Evolutionary conservation across 768 basidiomycete genomes (phyloP).

Genomic region (Mycena albidolilacea): DNA sequence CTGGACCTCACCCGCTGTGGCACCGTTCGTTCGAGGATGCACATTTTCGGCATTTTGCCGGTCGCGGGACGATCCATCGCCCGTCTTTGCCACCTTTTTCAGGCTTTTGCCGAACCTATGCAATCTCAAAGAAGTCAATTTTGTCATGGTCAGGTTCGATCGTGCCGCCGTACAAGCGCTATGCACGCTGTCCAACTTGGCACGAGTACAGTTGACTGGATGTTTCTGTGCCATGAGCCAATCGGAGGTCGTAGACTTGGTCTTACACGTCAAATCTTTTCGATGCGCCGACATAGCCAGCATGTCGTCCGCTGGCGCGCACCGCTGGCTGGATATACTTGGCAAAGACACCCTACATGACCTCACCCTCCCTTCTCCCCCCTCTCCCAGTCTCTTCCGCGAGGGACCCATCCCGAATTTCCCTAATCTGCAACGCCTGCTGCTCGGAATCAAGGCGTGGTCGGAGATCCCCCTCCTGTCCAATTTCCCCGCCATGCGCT

Average conservation of each 20-base stretch:
- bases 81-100: constrained; percentile 5
- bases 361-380: not conserved
- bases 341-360: not conserved
- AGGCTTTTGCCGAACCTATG: not conserved
- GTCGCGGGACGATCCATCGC: not conserved
- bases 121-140: not conserved
- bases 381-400: not conserved
- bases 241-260: not conserved
- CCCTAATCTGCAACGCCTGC: not conserved
- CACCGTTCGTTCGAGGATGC: constrained; percentile 13
- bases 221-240: not conserved
- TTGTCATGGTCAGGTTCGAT: not conserved
- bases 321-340: not conserved
- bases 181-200: constrained; percentile 6
- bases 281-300: not conserved
- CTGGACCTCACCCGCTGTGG: constrained; percentile 2
- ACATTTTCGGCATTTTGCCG: constrained; percentile 2
- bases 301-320: not conserved
- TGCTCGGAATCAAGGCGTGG: not conserved
- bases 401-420: not conserved
- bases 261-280: constrained; percentile 2
- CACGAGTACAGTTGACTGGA: not conserved
- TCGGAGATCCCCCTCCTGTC: not conserved
- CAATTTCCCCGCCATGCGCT: not conserved
- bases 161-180: not conserved